Evolutionary conservation across 371 early-diverging fungal genomes (phyloP).

Genomic region (Nematocida sp.): DNA sequence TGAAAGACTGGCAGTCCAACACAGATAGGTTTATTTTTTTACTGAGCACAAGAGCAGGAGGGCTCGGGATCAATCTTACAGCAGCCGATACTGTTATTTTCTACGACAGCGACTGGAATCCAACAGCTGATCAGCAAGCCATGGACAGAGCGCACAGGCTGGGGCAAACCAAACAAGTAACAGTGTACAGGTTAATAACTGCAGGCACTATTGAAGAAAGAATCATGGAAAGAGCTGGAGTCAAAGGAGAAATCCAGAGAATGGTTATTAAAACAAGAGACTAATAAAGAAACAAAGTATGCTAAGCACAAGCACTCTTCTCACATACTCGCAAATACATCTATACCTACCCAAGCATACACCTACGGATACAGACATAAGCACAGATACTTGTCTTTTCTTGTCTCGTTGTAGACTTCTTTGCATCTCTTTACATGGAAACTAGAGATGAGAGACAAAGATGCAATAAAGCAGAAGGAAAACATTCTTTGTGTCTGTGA

Average conservation of each 20-base stretch:
- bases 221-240: conserved; percentile 77
- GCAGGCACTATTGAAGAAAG: conserved; percentile 65
- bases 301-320: neutral
- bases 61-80: conserved; percentile 65
- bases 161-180: conserved; percentile 65
- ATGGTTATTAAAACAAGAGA: conserved; percentile 71
- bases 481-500: too few species aligned
- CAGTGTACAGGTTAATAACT: conserved; percentile 63
- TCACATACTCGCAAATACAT: neutral
- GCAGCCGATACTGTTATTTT: conserved; percentile 66
- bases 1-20: conserved; percentile 69
- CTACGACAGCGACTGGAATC: conserved; percentile 66
- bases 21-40: conserved; percentile 74
- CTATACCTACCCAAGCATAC: neutral
- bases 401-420: neutral
- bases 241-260: conserved; percentile 89
- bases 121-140: conserved; percentile 65
- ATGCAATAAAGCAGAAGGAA: too few species aligned
- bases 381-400: neutral
- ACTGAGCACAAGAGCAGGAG: conserved; percentile 73
- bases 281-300: neutral
- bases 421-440: too few species aligned
- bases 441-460: too few species aligned
- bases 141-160: conserved; percentile 65
- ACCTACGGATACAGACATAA: too few species aligned